A percentile compares a stretch with the other conserved stretches of the same genome.
phyloP scores from a whole-genome alignment of 2,329 filamentous ascomycete genomes.

The Cadophora gregata region DNA sequence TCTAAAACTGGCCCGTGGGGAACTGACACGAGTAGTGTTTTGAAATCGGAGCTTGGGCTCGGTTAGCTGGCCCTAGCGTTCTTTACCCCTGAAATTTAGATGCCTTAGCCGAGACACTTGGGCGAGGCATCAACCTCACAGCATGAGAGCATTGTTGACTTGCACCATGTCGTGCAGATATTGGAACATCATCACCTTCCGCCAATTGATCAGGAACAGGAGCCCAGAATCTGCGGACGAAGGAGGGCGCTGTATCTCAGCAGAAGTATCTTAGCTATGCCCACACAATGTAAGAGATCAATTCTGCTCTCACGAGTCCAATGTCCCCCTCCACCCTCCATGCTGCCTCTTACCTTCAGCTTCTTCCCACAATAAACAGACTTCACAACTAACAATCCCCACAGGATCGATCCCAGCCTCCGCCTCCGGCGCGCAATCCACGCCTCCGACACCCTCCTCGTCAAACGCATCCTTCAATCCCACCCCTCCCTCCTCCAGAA shows the following conservation, averaged over 20 bases:
- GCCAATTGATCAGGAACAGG: background rate
- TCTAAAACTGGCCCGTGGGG: slow-evolving; percentile 10
- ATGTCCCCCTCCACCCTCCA: background rate
- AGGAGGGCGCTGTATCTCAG: background rate
- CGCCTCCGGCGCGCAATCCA: slow-evolving; percentile 84
- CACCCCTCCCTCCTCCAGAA: slow-evolving; percentile 77
- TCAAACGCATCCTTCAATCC: slow-evolving; percentile 76
- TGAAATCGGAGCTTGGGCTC: slow-evolving; percentile 7
- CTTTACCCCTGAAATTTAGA: background rate
- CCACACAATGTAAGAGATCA: slow-evolving; percentile 26
- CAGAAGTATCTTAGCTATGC: slow-evolving; percentile 18
- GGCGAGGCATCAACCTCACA: background rate
- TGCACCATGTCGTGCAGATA: background rate
- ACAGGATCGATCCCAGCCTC: slow-evolving; percentile 78
- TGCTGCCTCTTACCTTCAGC: too few species aligned
- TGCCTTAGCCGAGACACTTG: slow-evolving; percentile 16
- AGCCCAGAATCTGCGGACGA: background rate
- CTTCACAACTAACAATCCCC: background rate
- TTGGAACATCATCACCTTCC: background rate
- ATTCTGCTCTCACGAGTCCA: background rate
- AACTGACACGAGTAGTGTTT: slow-evolving; percentile 17
- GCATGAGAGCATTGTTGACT: background rate
- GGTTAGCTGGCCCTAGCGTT: background rate
- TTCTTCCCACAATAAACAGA: background rate
- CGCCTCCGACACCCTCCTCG: slow-evolving; percentile 72